Base-by-base conservation (phyloP, 2,329 filamentous ascomycete genomes). In the Rhinocladiella similis region DNA sequence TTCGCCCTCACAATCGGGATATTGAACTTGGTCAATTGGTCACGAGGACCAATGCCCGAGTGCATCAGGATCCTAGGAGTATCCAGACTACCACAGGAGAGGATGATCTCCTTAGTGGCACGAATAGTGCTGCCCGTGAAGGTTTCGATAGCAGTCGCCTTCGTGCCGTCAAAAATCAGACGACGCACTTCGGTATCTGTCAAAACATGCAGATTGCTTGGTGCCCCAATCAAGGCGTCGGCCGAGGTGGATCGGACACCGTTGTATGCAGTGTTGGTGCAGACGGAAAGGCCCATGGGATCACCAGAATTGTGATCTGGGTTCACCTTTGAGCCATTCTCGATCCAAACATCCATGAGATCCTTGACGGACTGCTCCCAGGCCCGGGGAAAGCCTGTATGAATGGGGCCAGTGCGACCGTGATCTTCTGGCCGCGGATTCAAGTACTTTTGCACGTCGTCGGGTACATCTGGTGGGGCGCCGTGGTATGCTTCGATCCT, bases 241-340 rank as follows among this genome's bases (percentile, higher is more conserved):
- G 72, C 71, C 0, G 83, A 77, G 0, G 81, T 85, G 0, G 76
- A 77, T 16, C 82, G 72, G 7, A 73, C 48, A 1, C 81, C 82
- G 6, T 76, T 70, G 22, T 73, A 65, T n/a, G 77, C 73, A 10
- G 81, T 82, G 46, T 77, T 79, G 59, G 81, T 77, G 14, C 75
- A 64, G 42, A 79, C 68, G 1, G 75, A 76, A 69, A 85, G 77
- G 3, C 84, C 84, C 27, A 85, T 72, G 0, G 81, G 82, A 63
- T 85, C 76, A 0, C 83, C 83, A 6, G 77, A 80, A 59, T 86
- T 85, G 38, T 82, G 75, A 60, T 85, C 83, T 0, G 73, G 72
- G 57, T 85, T 85, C 16, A 77, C 60, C 0, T 75, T 69, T 35
- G 78, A 72, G 0, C 82, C 82, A 20, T 75, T 72, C 36, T 80